Base-by-base conservation (phyloP, 1,284 basidiomycete genomes). In the Sporisorium graminicola region DNA sequence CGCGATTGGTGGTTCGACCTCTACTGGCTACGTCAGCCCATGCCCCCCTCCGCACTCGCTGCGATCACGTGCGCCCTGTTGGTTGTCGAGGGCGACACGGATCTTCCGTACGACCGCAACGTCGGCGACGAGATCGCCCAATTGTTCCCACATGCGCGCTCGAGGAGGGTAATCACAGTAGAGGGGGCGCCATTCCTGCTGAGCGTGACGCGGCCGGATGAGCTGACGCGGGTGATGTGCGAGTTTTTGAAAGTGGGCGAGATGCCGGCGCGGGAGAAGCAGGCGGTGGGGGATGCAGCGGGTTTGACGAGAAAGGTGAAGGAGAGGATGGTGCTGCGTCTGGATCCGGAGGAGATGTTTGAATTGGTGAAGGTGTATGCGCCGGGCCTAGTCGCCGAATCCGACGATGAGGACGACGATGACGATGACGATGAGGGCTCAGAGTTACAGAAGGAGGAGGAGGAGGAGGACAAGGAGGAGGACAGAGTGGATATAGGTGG, bases 1-100 rank as follows among this genome's bases (percentile, higher is more conserved):
- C 27, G 62, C 1, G 62, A 65, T 22, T 71, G 68, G 62, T 71
- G 68, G 62, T 71, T 71, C 29, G 68, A 65, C 20, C 42, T 71
- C 27, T 71, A 71, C 54, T 71, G 68, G 68, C 24, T 71, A 26
- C 47, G 62, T 0, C 1, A 5, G 6, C 49, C 57, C 12, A 71
- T 71, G 58, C 9, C 52, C 0, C 12, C 9, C 5, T 10, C 18
- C 1, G n/a, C 18, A 6, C 27, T 54, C 3, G 51, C 0, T 2
- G 33, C 18, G 13, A 40, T 71, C 42, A 55, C 20, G 9, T 61
- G 61, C 20, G 31, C 54, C 4, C 22, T 71, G 4, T 24, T 71
- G 13, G 57, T 71, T 7, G 55, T 71, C 7, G 68, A 71, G 33
- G 62, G 62, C 0, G 58, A 59, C 20, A 20, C 35, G 5, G 53